Conservation (phyloP, 2,329 filamentous ascomycete species). For the Aureobasidium sp. region DNA sequence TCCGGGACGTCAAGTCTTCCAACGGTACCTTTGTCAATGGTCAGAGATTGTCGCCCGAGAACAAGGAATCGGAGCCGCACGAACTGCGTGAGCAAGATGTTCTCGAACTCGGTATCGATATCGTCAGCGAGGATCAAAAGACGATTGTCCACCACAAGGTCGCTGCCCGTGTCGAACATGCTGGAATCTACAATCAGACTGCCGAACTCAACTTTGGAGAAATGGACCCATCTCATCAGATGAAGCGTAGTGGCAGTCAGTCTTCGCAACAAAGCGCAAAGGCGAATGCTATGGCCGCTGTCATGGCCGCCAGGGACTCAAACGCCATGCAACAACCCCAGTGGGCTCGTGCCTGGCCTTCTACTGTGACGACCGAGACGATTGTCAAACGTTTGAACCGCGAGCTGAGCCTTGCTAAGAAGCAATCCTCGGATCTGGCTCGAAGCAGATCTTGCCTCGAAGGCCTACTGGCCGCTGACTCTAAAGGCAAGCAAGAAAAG, state of each 20-base stretch:
- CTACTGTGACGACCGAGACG: slow-evolving; percentile 85
- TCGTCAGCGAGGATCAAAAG: slow-evolving; percentile 97
- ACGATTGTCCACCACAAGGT: slow-evolving; percentile 98
- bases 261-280: slow-evolving; percentile 21
- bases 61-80: slow-evolving; percentile 90
- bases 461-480: slow-evolving; percentile 63
- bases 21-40: slow-evolving; percentile 98
- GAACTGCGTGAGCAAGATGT: slow-evolving; percentile 87
- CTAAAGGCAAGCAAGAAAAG: slow-evolving; percentile 40
- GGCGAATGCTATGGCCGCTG: slow-evolving; percentile 14
- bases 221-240: slow-evolving; percentile 61
- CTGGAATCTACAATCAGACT: slow-evolving; percentile 67
- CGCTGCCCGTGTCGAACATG: slow-evolving; percentile 90
- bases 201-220: slow-evolving; percentile 87
- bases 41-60: slow-evolving; percentile 80
- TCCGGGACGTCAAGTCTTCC: slow-evolving; percentile 94
- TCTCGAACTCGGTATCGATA: slow-evolving; percentile 92
- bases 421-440: slow-evolving; percentile 77
- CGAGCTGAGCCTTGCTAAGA: slow-evolving; percentile 81
- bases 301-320: slow-evolving; percentile 38
- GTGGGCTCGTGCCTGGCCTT: slow-evolving; percentile 72
- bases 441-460: slow-evolving; percentile 76
- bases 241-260: slow-evolving; percentile 50
- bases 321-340: slow-evolving; percentile 51
- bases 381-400: slow-evolving; percentile 79